phyloP scores from a whole-genome alignment of 305 asterid species.

The Solanum hybrid region DNA sequence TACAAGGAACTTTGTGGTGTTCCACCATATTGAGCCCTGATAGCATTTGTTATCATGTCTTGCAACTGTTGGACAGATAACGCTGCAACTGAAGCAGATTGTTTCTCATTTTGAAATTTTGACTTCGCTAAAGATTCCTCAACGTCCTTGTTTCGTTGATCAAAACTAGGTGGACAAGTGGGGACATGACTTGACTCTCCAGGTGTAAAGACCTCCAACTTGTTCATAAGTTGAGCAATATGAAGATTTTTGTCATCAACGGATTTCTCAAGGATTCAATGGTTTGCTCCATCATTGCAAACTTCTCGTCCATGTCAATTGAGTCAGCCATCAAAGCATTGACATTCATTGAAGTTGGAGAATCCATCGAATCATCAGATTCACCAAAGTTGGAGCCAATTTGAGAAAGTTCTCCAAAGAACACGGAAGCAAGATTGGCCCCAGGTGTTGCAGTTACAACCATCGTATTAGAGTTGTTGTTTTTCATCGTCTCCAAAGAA shows the following conservation, averaged over 20 bases:
- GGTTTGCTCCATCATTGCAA: background rate
- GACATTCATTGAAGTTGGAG: background rate
- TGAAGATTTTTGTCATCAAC: background rate
- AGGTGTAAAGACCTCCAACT: background rate
- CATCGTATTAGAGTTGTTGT: background rate
- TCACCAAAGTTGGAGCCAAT: background rate
- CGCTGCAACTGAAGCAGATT: too few relatives aligned
- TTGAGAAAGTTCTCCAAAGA: background rate
- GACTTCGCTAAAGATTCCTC: too few relatives aligned
- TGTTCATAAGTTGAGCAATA: background rate
- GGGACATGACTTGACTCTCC: background rate
- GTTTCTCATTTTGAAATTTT: too few relatives aligned
- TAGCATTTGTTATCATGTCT: too few relatives aligned
- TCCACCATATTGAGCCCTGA: too few relatives aligned
- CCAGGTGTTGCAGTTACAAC: background rate
- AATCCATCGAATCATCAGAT: background rate
- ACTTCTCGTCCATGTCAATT: background rate
- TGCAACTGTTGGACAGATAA: too few relatives aligned
- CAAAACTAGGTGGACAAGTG: background rate
- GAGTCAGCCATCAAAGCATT: background rate
- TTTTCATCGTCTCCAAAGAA: background rate
- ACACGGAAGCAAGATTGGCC: background rate
- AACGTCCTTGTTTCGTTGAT: background rate
- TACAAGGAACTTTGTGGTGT: too few relatives aligned
- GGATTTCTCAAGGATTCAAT: background rate